Conservation (phyloP, 495 filamentous ascomycete species). For the Penicillium arizonense region DNA sequence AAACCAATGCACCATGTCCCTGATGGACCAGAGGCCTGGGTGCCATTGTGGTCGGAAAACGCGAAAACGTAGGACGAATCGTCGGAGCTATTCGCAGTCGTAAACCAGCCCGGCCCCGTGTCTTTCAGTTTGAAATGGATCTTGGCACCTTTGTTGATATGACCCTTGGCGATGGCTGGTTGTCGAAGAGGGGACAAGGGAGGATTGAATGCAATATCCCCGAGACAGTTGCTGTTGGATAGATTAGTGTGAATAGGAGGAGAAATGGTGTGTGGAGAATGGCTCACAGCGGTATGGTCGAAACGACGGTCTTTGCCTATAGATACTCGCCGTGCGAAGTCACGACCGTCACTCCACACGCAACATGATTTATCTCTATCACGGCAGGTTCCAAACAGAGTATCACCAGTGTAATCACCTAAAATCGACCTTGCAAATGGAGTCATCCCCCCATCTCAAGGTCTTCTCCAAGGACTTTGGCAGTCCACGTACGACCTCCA, state of each 20-base stretch:
- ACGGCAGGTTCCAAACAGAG: no score
- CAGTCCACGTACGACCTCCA: constrained; percentile 30
- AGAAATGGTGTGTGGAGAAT: no score
- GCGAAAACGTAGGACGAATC: constrained; percentile 17
- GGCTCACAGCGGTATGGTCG: no score
- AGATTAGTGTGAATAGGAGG: neutral
- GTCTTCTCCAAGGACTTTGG: constrained; percentile 16
- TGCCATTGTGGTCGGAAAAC: constrained; percentile 25
- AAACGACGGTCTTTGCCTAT: no score
- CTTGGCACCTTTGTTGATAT: constrained; percentile 26
- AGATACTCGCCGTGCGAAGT: no score
- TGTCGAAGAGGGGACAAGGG: constrained; percentile 18
- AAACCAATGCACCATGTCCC: constrained; percentile 24
- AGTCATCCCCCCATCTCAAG: constrained; percentile 33
- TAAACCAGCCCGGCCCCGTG: constrained; percentile 9
- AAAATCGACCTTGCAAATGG: constrained; percentile 15
- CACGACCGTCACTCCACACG: no score
- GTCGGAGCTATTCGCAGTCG: neutral
- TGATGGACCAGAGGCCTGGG: constrained; percentile 8
- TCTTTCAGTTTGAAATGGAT: constrained; percentile 22
- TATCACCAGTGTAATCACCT: neutral
- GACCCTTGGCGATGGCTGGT: constrained; percentile 15
- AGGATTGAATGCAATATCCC: constrained; percentile 17
- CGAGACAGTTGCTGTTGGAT: constrained; percentile 5
- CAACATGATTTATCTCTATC: no score